Base-by-base conservation (phyloP, 2,329 filamentous ascomycete genomes). In the Ceratocystis lukuohia region DNA sequence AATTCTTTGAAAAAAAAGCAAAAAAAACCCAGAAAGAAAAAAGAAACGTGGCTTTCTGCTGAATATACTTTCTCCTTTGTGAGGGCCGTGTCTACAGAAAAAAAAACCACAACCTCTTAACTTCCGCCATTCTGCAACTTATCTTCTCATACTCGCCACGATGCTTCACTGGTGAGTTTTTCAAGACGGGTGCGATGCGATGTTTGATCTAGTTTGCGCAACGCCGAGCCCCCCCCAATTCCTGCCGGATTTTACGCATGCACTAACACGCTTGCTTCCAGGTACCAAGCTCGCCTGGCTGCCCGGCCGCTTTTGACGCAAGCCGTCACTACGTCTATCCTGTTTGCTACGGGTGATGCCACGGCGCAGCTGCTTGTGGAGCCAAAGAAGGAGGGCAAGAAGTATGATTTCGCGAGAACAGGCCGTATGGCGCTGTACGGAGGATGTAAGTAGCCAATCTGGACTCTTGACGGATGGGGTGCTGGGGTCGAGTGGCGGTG, bases 311-410 rank as follows among this genome's bases (percentile, higher is more conserved):
- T 97, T 71, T 84, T 96, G 73, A 97, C 93, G 10, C 91, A 96
- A 80, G 89, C 88, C 74, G 79, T 96, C 72, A 96, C 91, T 66
- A 96, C 93, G 48, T 88, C 90, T 62, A 83, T 97, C 68, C 86
- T 99, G 69, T 99, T 97, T 75, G 92, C 88, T 67, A 89, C 91
- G 15, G 94, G 94, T 72, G 94, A 99, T 78, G 81, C 88, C 68
- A 86, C 95, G 70, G 91, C 94, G 46, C 94, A 99, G 77, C 93
- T 97, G 77, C 80, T 85, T 45, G 89, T 99, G 68, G 93, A 97
- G 78, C 87, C 85, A 75, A 86, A 82, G 72, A 92, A 91, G 20
- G 77, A 87, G 71, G 88, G 88, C 70, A 65, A 68, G 59, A 65
- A 44, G 44, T 93, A 99, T 75, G 88, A 93, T 72, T 71, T 85